Evolutionary conservation across 2,329 filamentous ascomycete species (phyloP), one percentile per base, ranked within the genome.

Genomic region (Cladosporium sp.): DNA sequence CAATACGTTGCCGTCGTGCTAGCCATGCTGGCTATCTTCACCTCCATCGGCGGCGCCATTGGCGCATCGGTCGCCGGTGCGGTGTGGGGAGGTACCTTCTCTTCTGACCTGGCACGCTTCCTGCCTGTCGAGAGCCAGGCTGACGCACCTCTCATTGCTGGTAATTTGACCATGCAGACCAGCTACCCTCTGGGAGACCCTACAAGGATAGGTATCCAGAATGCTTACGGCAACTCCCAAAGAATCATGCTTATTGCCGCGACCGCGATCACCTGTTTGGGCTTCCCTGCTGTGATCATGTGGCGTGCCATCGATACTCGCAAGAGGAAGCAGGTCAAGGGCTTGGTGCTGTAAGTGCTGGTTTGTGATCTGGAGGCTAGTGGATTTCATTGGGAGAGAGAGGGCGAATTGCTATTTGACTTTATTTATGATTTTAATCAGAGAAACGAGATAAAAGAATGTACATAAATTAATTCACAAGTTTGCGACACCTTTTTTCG

Each of bases 131-230:
- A 51, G 17, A 43, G 27, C 7, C 30, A 45, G 18, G 48, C 24
- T 3, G 18, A 38, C 3, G 48, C 56, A 19, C 54, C 56, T 12
- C 37, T 62, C 7, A 71, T 85, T 39, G 80, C 80, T 54, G 73
- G 75, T 24, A 73, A 74, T 55, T 59, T 85, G 19, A 68, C 68
- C 0, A 71, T 70, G 2, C 84, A 86, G 57, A 63, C 82, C 3
- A 66, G 65, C 17, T 85, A 82, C 59, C 66, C 70, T 0, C 58
- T 72, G 22, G 80, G 80, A 1, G 75, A 67, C 3, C 68, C 74
- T 0, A 75, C 73, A 13, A 67, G 84, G 4, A 61, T 70, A 7
- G 70, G 66, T 0, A 71, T 72, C 58, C 63, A 67, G 48, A 44
- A 61, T 27, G 66, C 67, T 7, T 72, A 71, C 43, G 54, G 47